Conservation (phyloP, 2,329 filamentous ascomycete species). For the Knoxdaviesia proteae region DNA sequence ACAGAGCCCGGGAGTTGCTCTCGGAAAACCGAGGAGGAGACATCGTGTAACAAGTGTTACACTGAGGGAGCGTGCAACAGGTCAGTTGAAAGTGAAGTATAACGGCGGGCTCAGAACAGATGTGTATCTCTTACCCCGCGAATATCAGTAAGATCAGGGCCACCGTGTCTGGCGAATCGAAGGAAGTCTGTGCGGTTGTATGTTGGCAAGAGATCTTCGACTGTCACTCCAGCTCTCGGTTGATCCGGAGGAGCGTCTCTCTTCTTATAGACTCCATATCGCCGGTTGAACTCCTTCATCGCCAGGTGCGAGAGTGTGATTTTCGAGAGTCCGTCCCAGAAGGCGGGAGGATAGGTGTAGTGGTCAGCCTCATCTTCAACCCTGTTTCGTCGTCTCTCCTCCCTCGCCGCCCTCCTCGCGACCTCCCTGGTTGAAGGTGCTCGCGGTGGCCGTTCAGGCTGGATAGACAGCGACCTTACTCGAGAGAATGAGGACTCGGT, state of each 20-base stretch:
- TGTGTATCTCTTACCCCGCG: conserved; percentile 7
- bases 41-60: conserved; percentile 1
- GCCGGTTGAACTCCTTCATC: neutral
- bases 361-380: no score
- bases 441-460: no score
- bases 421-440: no score
- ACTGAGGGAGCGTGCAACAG: no score
- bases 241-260: neutral
- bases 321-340: neutral
- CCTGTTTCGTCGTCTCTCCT: no score
- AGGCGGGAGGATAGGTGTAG: neutral
- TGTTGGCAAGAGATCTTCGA: neutral
- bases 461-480: no score
- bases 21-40: neutral
- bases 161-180: conserved; percentile 9
- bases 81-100: no score
- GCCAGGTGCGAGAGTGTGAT: neutral
- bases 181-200: conserved; percentile 1
- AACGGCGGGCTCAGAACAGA: neutral
- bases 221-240: neutral
- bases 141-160: conserved; percentile 9
- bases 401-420: no score
- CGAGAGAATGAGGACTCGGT: no score
- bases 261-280: neutral
- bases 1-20: neutral